Evolutionary conservation across 306 rosid genomes (phyloP), one percentile per base, ranked within the genome.

Genomic region (Quercus robur): DNA sequence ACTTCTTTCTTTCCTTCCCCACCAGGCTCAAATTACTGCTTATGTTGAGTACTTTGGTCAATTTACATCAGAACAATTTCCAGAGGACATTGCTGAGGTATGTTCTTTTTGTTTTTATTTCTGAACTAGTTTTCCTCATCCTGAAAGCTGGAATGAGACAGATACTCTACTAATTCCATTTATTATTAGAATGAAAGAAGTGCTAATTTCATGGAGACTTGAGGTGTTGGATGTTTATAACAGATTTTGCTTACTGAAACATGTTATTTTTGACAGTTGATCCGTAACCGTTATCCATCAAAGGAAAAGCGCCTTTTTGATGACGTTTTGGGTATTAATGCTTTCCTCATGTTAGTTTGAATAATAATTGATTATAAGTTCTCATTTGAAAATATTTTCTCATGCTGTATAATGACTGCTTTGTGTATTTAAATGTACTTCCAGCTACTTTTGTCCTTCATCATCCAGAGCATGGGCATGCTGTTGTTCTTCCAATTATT

Each of bases 391-490:
- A 56, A 56, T 80, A 31, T 82, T 73, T 70, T 71, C 75, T 74
- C 38, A 18, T 33, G 41, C 56, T 88, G 61, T 52, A 23, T 76
- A 72, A 61, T 90, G 83, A 89, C 84, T 80, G 73, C 52, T 82
- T 63, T 68, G 52, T 75, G 44, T 68, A 33, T 83, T 85, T 68
- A 30, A 85, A 23, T 88, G 70, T 67, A 10, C 28, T 62, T 91
- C 82, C 97, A 95, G 99, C 99, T 10, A 89, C 90, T 38, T 93
- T 95, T 91, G 95, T 95, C 38, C 95, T 93, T 85, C 93, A 95
- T 83, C 99, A 95, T 88, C 99, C 99, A 13, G 99, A 95, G 91
- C 97, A 95, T 49, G 99, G 99, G 69, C 98, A 95, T 82, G 95
- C 97, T 55, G 94, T 95, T 80, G 90, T 95, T 52, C 98, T 91